These are phyloP conservation scores for Uronychia setigera DNA, from an alignment of 73 alveolate species.

Conservation along the genomic window DNA sequence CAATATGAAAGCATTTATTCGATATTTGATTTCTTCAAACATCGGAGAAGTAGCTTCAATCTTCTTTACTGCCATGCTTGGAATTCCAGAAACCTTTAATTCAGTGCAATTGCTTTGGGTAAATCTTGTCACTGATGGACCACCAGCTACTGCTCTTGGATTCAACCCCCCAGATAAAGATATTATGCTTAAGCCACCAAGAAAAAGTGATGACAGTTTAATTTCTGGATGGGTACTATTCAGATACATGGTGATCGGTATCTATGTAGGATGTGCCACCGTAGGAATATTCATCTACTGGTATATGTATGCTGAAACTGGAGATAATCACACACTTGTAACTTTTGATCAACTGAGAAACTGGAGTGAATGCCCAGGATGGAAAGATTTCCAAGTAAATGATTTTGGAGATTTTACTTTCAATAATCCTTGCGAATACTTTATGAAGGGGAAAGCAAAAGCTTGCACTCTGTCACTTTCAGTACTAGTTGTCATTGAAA, in stretches of 20 bases:
- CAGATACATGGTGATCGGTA: conserved; percentile 79
- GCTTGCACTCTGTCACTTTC: conserved; percentile 93
- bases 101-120: conserved; percentile 99
- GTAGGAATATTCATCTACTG: conserved; percentile 64
- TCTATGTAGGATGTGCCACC: conserved; percentile 94
- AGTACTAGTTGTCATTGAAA: conserved; percentile 92
- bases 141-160: conserved; percentile 98
- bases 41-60: conserved; percentile 98
- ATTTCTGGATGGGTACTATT: conserved; percentile 73
- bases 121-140: conserved; percentile 99
- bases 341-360: conserved; percentile 60
- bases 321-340: conserved; percentile 81
- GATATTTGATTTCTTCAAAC: conserved; percentile 97
- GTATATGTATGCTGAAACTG: conserved; percentile 71
- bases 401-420: conserved; percentile 70
- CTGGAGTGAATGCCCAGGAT: conserved; percentile 83
- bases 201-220: conserved; percentile 84
- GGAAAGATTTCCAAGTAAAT: conserved; percentile 71
- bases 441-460: conserved; percentile 94
- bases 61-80: conserved; percentile 98
- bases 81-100: conserved; percentile 98
- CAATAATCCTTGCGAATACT: conserved; percentile 92
- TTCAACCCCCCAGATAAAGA: conserved; percentile 99
- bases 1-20: conserved; percentile 98
- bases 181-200: conserved; percentile 92